Evolutionary conservation across 805 yeast species (phyloP), one percentile per base, ranked within the genome.

Genomic region (Candida bentonensis): DNA sequence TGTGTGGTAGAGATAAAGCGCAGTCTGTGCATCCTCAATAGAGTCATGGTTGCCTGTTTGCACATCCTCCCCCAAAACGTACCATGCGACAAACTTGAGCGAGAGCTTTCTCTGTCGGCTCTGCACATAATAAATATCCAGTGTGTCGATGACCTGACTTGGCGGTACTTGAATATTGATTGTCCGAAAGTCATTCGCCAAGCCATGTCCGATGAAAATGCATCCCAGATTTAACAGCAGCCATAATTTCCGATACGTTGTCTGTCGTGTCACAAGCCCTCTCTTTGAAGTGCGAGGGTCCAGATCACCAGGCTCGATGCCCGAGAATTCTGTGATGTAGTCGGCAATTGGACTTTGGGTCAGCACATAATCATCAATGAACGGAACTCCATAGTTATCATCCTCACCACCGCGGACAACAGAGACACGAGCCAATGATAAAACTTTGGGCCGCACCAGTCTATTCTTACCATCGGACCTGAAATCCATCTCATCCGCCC

Each of bases 21-120:
- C 97, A 9, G 94, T 81, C 46, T 70, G 66, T 0, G 99, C 96
- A 65, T 92, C 99, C 57, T 92, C 98, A 40, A 92, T 87, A 0
- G 97, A 89, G 59, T 94, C 97, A 62, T 92, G 99, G 57, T 89
- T 89, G 1, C 92, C 95, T 2, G 77, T 78, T 60, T 92, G 99
- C 25, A 94, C 94, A 42, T 77, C 72, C 49, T 76, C 78, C 26
- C 73, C 73, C 44, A 92, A 67, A 41, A 89, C 68, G 23, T 77
- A 76, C 71, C 87, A 87, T 11, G 94, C 86, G 58, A 92, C 65
- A 58, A 86, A 92, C 56, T 89, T 81, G 52, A 92, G 70, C 2
- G 95, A 84, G 27, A 92, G 67, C 48, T 78, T 81, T 47, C 98
- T 67, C 55, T 82, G 84, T 4, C 57, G 55, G 41, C 81, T 79